Conservation (phyloP, 2,329 filamentous ascomycete genomes). For the Pseudovirgaria hyperparasitica region DNA sequence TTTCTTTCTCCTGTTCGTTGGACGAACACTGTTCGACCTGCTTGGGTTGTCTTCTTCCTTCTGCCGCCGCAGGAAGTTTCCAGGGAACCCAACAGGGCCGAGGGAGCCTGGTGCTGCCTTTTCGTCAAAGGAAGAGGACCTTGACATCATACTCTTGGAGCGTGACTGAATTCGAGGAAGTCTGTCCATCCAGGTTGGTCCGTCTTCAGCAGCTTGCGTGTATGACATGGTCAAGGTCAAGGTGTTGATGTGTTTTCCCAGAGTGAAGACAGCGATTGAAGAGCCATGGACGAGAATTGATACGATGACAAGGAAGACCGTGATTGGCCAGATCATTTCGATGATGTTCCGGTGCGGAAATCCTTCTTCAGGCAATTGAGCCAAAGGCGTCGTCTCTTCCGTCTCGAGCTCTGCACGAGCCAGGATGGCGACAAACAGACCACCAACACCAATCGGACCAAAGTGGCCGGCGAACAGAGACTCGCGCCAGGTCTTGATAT, state of each 20-base stretch:
- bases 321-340: constrained; percentile 87
- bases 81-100: constrained; percentile 57
- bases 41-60: constrained; percentile 58
- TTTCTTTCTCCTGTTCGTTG: constrained; percentile 48
- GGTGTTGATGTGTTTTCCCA: constrained; percentile 97
- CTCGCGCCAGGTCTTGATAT: constrained; percentile 96
- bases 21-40: constrained; percentile 40
- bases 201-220: constrained; percentile 77
- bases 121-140: constrained; percentile 44
- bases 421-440: constrained; percentile 88
- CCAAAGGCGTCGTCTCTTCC: constrained; percentile 59
- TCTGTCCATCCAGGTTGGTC: constrained; percentile 88
- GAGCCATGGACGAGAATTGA: constrained; percentile 95
- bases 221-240: constrained; percentile 92
- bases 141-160: constrained; percentile 66
- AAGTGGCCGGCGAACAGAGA: constrained; percentile 95
- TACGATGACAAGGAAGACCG: constrained; percentile 82
- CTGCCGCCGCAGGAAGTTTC: constrained; percentile 69
- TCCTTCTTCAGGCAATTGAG: constrained; percentile 43
- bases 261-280: constrained; percentile 94
- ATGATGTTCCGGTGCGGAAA: constrained; percentile 59
- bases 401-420: constrained; percentile 84
- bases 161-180: constrained; percentile 73
- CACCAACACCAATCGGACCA: constrained; percentile 91
- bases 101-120: constrained; percentile 51